Conservation (phyloP, 768 basidiomycete genomes). For the Coprinopsis marcescibilis region DNA sequence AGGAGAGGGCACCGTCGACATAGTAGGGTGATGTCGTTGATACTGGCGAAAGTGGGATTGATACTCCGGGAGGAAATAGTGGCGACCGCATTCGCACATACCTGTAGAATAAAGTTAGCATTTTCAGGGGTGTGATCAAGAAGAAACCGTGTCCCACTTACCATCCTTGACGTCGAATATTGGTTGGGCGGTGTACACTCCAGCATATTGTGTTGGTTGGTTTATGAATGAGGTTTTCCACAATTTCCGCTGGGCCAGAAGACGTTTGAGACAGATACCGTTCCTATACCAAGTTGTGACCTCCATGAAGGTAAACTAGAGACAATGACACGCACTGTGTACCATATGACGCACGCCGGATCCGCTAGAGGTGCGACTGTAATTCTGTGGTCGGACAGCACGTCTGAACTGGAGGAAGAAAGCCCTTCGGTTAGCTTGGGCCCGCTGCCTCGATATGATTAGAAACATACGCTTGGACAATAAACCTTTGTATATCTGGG, state of each 20-base stretch:
- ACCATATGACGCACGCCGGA: slow-evolving; percentile 9
- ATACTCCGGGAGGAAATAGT: slow-evolving; percentile 56
- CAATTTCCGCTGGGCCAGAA: slow-evolving; percentile 3
- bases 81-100: slow-evolving; percentile 76
- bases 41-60: slow-evolving; percentile 50
- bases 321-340: slow-evolving; percentile 4
- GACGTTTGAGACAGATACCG: slow-evolving; percentile 3
- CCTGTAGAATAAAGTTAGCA: too few species aligned
- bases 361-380: slow-evolving; percentile 5
- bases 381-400: slow-evolving; percentile 3
- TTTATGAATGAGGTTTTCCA: slow-evolving; percentile 41
- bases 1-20: slow-evolving; percentile 40
- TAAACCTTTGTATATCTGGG: slow-evolving; percentile 3
- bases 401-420: slow-evolving; percentile 12
- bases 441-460: too few species aligned
- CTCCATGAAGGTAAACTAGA: not conserved
- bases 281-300: slow-evolving; percentile 1
- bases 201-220: slow-evolving; percentile 60
- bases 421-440: too few species aligned
- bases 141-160: too few species aligned
- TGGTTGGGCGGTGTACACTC: slow-evolving; percentile 71
- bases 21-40: slow-evolving; percentile 41
- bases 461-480: slow-evolving; percentile 5
- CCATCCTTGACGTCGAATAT: slow-evolving; percentile 53
- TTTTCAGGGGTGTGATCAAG: too few species aligned